These are phyloP conservation scores for Crithidia fasciculata DNA, from an alignment of 208 protist species.

Conservation along the genomic window DNA sequence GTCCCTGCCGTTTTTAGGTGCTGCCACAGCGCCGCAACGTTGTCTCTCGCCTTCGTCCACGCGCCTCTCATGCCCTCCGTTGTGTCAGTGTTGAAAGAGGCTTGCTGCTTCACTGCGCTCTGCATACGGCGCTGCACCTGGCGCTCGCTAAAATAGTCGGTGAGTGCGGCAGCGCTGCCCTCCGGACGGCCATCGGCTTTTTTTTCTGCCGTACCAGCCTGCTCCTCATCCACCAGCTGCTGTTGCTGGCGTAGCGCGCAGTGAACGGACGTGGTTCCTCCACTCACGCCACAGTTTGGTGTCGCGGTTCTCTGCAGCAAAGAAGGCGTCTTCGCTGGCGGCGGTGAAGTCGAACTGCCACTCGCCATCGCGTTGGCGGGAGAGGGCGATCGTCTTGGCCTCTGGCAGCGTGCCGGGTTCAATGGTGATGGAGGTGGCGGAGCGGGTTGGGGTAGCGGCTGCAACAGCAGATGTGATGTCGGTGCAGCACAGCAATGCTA, in stretches of 20 bases:
- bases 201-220: neutral
- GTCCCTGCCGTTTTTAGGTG: constrained; percentile 1
- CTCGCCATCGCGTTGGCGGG: constrained; percentile 2
- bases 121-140: constrained; percentile 12
- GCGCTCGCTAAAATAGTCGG: constrained; percentile 27
- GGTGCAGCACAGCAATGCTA: too few relatives aligned
- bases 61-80: neutral
- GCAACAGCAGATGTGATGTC: neutral
- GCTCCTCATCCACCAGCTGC: neutral
- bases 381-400: constrained; percentile 8
- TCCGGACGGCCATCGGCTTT: neutral
- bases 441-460: neutral
- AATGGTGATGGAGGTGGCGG: neutral
- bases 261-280: constrained; percentile 19
- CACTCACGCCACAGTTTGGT: constrained; percentile 41
- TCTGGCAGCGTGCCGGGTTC: constrained; percentile 30
- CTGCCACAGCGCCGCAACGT: constrained; percentile 19
- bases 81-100: constrained; percentile 6
- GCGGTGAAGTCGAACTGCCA: constrained; percentile 47
- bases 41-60: neutral
- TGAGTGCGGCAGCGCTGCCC: neutral
- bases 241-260: constrained; percentile 26
- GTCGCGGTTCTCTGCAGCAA: constrained; percentile 50
- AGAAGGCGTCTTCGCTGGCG: constrained; percentile 51
- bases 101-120: constrained; percentile 10